Base-by-base conservation (phyloP, 805 yeast genomes). In the Candida patagonica region DNA sequence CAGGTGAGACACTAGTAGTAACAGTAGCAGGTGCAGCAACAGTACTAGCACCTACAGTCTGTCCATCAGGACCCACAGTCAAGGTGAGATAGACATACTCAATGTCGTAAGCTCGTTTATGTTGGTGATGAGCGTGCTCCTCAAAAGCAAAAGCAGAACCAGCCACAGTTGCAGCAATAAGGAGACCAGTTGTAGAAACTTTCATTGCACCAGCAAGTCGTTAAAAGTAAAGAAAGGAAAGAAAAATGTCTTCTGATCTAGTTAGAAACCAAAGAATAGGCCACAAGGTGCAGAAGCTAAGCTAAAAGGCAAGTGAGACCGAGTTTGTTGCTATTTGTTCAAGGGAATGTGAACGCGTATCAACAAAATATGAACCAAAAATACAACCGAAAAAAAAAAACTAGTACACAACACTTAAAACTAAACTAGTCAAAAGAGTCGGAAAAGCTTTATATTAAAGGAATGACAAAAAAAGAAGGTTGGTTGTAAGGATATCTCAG, bases 91-190 rank as follows among this genome's bases (percentile, higher is more conserved):
- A 73, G 37, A 64, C 66, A 56, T 65, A 67, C 52, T 64, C 60
- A 36, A 71, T 60, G 42, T 67, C 62, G 42, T 65, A 43, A 34
- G 65, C 69, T 38, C 69, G 65, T 57, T 62, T 61, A 65, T 78
- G 81, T 43, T 68, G 68, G 63, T 77, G 83, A 54, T 59, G 53
- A 67, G 62, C 42, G 70, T 61, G 53, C 25, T 35, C 46, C 19
- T 42, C 38, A 30, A 33, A 44, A 34, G 38, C 48, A 13, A 61
- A 62, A 45, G 73, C 74, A 32, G 59, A 44, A 30, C 64, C 67
- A 46, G 68, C 65, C 41, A 53, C 33, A 31, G 50, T 48, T 21
- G 50, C 30, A 27, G 48, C 35, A 36, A 54, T 46, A 16, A 41
- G 22, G 27, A 45, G 27, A n/a, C 38, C 25, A 25, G 37, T 16